Evolutionary conservation across 108 stramenopile genomes (phyloP).

Genomic region (Cyclotella baltica): DNA sequence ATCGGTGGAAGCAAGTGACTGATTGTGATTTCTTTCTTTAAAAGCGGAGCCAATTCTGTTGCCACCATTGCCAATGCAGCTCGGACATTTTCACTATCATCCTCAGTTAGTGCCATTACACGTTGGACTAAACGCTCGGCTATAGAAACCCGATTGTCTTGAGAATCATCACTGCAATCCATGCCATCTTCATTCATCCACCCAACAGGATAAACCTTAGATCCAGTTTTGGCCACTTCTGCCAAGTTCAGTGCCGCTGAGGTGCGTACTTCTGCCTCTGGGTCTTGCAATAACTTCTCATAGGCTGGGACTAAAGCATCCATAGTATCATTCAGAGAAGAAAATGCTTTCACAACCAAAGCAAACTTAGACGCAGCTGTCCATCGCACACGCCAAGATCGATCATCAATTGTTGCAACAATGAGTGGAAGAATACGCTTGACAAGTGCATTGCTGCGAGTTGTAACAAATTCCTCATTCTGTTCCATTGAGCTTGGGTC

Average conservation of each 20-base stretch:
- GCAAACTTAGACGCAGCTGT: slow-evolving; percentile 92
- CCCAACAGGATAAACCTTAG: slow-evolving; percentile 52
- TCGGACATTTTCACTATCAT: slow-evolving; percentile 88
- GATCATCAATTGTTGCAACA: slow-evolving; percentile 87
- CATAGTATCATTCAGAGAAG: slow-evolving; percentile 65
- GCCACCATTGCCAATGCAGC: slow-evolving; percentile 94
- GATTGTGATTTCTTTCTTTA: slow-evolving; percentile 92
- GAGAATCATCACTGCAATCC: slow-evolving; percentile 42
- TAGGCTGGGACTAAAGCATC: slow-evolving; percentile 85
- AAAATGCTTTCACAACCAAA: slow-evolving; percentile 75
- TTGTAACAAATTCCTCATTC: slow-evolving; percentile 19
- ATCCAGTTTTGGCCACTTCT: slow-evolving; percentile 72
- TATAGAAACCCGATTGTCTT: slow-evolving; percentile 61
- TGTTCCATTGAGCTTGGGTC: slow-evolving; percentile 18
- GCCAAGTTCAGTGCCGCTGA: slow-evolving; percentile 91
- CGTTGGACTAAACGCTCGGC: slow-evolving; percentile 82
- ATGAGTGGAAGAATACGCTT: slow-evolving; percentile 80
- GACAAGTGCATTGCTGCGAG: slow-evolving; percentile 54
- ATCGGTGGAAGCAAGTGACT: slow-evolving; percentile 92
- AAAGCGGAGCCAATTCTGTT: slow-evolving; percentile 89
- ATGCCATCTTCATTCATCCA: slow-evolving; percentile 46
- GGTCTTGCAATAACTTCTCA: slow-evolving; percentile 89
- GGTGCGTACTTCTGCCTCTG: slow-evolving; percentile 95
- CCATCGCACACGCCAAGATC: slow-evolving; percentile 97
- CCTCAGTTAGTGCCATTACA: slow-evolving; percentile 80